Evolutionary conservation across 345 rosid genomes (phyloP).

Genomic region (Ceriops tagal): DNA sequence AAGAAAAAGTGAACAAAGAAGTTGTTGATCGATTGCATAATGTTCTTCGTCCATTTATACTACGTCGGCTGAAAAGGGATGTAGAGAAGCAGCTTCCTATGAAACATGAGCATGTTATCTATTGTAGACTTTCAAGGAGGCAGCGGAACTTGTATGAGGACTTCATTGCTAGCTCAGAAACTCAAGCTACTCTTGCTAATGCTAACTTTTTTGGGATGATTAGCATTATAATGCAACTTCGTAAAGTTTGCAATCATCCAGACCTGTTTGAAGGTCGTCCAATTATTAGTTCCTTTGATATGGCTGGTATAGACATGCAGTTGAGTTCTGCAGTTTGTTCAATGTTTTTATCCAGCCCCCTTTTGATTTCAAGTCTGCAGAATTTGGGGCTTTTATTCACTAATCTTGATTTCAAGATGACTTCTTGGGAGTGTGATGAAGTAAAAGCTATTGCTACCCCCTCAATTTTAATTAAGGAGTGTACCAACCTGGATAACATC

Average conservation of each 20-base stretch:
- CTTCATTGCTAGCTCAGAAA: constrained; percentile 97
- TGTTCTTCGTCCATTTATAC: constrained; percentile 97
- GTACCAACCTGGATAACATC: constrained; percentile 30
- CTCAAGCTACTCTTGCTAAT: constrained; percentile 94
- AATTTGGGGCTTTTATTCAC: constrained; percentile 80
- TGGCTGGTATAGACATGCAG: constrained; percentile 70
- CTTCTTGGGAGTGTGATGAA: constrained; percentile 90
- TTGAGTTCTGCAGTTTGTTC: constrained; percentile 76
- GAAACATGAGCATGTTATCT: constrained; percentile 91
- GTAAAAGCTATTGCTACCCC: constrained; percentile 72
- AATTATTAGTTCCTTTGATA: constrained; percentile 93
- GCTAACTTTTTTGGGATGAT: constrained; percentile 98
- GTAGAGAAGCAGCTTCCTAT: constrained; percentile 96
- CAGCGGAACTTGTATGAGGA: constrained; percentile 98
- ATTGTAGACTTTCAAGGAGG: constrained; percentile 92
- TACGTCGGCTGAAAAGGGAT: constrained; percentile 93
- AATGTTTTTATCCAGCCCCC: constrained; percentile 55
- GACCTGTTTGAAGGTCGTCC: constrained; percentile 99
- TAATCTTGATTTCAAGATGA: constrained; percentile 68
- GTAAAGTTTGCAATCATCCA: constrained; percentile 99
- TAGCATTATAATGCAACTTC: constrained; percentile 97
- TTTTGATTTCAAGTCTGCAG: constrained; percentile 56
- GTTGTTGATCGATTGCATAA: constrained; percentile 97
- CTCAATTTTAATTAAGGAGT: constrained; percentile 54
- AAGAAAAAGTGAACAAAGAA: constrained; percentile 93